Evolutionary conservation across 805 yeast species (phyloP).

Genomic region (Candida dajiaensis): DNA sequence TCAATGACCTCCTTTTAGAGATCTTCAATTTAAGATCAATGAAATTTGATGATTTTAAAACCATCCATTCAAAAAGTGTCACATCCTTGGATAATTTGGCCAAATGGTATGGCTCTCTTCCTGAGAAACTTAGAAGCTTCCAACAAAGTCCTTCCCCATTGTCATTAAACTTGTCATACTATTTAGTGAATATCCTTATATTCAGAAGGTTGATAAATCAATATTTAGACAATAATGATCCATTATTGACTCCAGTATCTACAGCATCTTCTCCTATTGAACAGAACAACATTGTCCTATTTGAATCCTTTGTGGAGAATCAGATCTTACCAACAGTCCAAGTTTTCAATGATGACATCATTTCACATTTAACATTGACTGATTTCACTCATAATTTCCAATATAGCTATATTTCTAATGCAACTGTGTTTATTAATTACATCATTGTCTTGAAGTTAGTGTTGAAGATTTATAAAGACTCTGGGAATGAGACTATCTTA

Average conservation of each 20-base stretch:
- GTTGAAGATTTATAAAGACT: neutral
- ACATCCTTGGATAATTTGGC: neutral
- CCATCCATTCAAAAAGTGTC: neutral
- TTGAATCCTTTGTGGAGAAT: constrained; percentile 3
- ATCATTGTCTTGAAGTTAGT: constrained; percentile 3
- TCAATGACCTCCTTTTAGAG: neutral
- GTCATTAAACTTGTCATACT: constrained; percentile 4
- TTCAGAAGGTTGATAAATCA: constrained; percentile 5
- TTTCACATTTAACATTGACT: neutral
- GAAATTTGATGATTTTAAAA: neutral
- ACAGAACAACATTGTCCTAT: neutral
- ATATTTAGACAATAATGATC: neutral
- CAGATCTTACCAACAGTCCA: constrained; percentile 4
- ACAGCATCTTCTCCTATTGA: neutral
- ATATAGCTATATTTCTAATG: neutral
- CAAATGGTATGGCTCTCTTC: neutral
- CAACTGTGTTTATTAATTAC: constrained; percentile 2
- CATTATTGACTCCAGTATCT: neutral
- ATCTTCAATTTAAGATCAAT: neutral
- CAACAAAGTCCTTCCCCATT: constrained; percentile 1
- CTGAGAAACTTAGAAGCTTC: neutral
- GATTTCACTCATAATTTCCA: neutral
- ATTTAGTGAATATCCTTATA: constrained; percentile 3
- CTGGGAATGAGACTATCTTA: neutral
- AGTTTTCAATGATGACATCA: neutral